Conservation (phyloP, 768 basidiomycete genomes). For the Tephrocybe sp. region DNA sequence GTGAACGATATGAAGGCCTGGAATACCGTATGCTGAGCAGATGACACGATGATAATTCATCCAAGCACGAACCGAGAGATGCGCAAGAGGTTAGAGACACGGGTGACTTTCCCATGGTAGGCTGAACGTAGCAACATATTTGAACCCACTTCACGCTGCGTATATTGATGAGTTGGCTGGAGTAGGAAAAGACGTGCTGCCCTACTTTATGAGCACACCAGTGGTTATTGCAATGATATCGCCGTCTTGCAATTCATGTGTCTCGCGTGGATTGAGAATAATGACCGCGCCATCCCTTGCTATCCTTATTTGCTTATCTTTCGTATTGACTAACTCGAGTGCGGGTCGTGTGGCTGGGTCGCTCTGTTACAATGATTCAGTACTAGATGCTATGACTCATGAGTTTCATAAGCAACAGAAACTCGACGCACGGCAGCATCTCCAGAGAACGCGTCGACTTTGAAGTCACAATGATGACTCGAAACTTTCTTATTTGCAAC, state of each 20-base stretch:
- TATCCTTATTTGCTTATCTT: conserved; percentile 45
- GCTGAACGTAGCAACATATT: conserved; percentile 46
- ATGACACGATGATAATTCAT: background rate
- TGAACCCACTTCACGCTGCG: conserved; percentile 46
- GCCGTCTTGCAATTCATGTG: conserved; percentile 47
- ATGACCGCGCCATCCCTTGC: conserved; percentile 33
- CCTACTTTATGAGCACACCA: conserved; percentile 46
- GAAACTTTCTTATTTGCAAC: conserved; percentile 67
- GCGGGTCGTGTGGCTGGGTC: conserved; percentile 48
- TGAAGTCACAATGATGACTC: conserved; percentile 54
- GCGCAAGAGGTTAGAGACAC: conserved; percentile 44
- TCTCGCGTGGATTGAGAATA: conserved; percentile 34
- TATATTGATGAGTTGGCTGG: background rate
- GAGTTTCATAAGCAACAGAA: no score
- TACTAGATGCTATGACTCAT: background rate
- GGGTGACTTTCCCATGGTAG: conserved; percentile 31
- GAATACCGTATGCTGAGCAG: background rate
- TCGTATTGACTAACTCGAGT: conserved; percentile 45
- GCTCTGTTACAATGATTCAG: conserved; percentile 32
- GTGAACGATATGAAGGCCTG: conserved; percentile 58
- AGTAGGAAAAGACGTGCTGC: conserved; percentile 3
- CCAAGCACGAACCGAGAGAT: conserved; percentile 46
- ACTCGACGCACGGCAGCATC: conserved; percentile 50
- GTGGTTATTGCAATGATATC: conserved; percentile 49
- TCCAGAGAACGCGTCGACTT: conserved; percentile 47